phyloP scores from a whole-genome alignment of 441 rosid genomes.

The Croton laevigatus region DNA sequence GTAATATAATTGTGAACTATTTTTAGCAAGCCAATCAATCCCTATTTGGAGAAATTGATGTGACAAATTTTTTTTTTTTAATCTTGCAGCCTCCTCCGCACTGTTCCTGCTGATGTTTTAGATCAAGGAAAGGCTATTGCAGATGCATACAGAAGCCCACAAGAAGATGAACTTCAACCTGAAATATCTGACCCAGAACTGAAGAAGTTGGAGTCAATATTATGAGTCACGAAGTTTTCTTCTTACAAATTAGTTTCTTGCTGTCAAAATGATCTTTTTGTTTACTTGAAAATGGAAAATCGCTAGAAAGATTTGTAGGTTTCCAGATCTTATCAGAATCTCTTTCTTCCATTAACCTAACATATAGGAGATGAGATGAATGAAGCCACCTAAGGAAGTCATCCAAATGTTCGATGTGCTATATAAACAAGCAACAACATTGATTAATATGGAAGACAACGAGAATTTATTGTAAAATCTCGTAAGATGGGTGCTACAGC shows the following conservation, averaged over 20 bases:
- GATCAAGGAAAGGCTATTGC: conserved; percentile 68
- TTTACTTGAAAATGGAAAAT: neutral
- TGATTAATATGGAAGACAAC: neutral
- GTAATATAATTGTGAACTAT: neutral
- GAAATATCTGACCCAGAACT: conserved; percentile 56
- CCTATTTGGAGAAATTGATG: neutral
- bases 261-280: neutral
- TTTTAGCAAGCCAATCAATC: too few relatives aligned
- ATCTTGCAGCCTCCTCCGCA: conserved; percentile 57
- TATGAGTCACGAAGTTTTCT: conserved; percentile 29
- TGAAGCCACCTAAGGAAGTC: neutral
- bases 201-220: conserved; percentile 54
- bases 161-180: conserved; percentile 31
- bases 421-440: conserved; percentile 6
- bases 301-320: neutral
- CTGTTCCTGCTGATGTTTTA: conserved; percentile 63
- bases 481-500: conserved; percentile 18
- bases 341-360: neutral
- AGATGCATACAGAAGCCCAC: conserved; percentile 57
- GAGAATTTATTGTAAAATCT: conserved; percentile 24
- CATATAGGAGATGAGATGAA: neutral
- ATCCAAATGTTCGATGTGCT: too few relatives aligned
- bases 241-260: too few relatives aligned
- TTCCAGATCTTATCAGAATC: neutral
- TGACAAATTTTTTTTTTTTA: conserved; percentile 5